phyloP scores from a whole-genome alignment of 2,329 filamentous ascomycete genomes.

The Zymoseptoria crescenta region DNA sequence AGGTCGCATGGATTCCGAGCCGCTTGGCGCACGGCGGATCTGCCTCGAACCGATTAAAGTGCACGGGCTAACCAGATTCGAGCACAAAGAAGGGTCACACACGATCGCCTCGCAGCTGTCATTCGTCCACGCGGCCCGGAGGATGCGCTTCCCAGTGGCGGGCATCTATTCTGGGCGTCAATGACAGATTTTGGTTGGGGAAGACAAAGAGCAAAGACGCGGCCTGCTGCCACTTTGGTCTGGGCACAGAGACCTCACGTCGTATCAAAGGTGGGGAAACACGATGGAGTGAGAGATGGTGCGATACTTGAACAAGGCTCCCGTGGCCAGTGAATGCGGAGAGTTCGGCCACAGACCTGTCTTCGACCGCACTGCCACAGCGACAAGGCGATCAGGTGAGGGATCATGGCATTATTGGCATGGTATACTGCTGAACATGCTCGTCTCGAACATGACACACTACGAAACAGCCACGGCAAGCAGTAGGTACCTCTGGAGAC shows the following conservation, averaged over 20 bases:
- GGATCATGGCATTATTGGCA: background rate
- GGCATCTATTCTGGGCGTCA: background rate
- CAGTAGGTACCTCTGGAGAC: no score
- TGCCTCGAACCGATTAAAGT: background rate
- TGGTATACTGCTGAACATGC: background rate
- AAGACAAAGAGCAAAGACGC: background rate
- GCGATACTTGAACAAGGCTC: background rate
- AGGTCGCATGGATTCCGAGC: background rate
- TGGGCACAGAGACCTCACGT: no score
- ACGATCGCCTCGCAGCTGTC: background rate
- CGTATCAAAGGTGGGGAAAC: background rate
- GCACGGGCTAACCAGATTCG: no score
- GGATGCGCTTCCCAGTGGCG: background rate
- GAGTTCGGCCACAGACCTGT: background rate
- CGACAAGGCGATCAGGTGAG: background rate
- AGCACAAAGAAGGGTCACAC: background rate
- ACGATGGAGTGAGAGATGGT: background rate
- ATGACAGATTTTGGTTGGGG: background rate
- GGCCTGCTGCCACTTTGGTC: background rate
- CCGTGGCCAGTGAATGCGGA: no score
- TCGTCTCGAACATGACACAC: background rate
- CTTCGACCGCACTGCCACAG: background rate
- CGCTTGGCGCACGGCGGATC: background rate
- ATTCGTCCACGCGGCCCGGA: background rate
- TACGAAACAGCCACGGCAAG: background rate